phyloP scores from a whole-genome alignment of 768 basidiomycete species.

The button mushroom (Agaricus bisporus) region DNA sequence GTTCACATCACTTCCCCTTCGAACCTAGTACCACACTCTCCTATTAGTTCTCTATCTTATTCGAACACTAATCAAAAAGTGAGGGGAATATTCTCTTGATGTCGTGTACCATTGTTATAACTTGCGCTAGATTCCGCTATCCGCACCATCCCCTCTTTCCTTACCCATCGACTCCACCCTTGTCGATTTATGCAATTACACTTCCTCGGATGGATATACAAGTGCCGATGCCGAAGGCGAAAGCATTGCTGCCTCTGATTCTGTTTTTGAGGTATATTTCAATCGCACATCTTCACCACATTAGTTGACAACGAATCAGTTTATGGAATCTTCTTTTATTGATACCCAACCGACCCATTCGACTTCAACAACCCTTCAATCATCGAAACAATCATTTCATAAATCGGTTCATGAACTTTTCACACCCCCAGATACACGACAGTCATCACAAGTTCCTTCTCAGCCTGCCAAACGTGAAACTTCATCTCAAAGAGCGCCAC shows the following conservation, averaged over 20 bases:
- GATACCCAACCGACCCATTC: background rate
- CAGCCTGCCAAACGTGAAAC: background rate
- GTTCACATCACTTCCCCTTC: no score
- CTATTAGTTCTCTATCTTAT: no score
- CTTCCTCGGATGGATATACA: background rate
- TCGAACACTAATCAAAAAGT: no score
- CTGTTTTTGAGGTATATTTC: background rate
- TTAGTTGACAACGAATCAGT: background rate
- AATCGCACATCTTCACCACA: no score
- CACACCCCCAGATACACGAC: background rate
- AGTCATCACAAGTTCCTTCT: background rate
- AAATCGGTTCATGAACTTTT: background rate
- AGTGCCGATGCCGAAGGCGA: constrained; percentile 5
- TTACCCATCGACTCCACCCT: background rate
- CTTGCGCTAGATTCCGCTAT: background rate
- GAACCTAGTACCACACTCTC: no score
- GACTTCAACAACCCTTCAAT: background rate
- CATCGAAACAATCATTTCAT: background rate
- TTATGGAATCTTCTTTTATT: background rate
- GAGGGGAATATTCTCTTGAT: no score
- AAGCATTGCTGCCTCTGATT: background rate
- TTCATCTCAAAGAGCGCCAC: background rate
- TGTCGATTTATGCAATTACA: background rate
- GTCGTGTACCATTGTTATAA: background rate
- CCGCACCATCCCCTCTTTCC: background rate